phyloP scores from a whole-genome alignment of 331 rosid genomes.

The Quercus lobata region DNA sequence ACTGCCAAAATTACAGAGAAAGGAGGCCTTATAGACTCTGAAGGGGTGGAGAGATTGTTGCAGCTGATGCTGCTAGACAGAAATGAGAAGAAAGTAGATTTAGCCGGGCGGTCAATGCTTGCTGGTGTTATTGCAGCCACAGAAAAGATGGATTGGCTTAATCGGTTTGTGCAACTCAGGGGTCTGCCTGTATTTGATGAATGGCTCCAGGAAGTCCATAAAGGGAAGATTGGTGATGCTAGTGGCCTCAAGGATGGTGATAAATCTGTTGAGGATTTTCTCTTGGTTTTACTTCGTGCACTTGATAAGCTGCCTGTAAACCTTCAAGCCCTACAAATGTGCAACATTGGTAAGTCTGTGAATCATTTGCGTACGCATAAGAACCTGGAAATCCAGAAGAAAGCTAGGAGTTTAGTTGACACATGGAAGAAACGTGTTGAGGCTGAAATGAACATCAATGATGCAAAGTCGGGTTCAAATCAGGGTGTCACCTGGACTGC shows the following conservation, averaged over 20 bases:
- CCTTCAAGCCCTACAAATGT: conserved; percentile 73
- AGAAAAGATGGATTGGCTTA: conserved; percentile 66
- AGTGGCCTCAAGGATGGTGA: conserved; percentile 53
- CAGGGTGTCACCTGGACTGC: conserved; percentile 60
- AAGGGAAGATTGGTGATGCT: conserved; percentile 71
- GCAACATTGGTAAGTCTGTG: conserved; percentile 88
- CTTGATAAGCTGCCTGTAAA: conserved; percentile 86
- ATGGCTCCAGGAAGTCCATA: conserved; percentile 93
- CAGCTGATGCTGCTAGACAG: conserved; percentile 78
- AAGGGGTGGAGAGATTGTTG: conserved; percentile 69
- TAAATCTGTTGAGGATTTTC: conserved; percentile 73
- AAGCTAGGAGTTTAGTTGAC: conserved; percentile 81
- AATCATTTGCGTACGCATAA: conserved; percentile 74
- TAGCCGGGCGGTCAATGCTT: conserved; percentile 69
- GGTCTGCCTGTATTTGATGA: conserved; percentile 83
- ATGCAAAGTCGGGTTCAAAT: conserved; percentile 54
- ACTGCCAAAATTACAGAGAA: conserved; percentile 75
- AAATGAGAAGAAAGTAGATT: conserved; percentile 65
- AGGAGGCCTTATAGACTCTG: conserved; percentile 75
- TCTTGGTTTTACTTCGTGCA: conserved; percentile 76
- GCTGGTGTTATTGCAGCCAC: conserved; percentile 75
- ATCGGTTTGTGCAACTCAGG: conserved; percentile 61
- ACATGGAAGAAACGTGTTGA: conserved; percentile 94
- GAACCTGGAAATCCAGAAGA: conserved; percentile 83
- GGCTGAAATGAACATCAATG: conserved; percentile 77